Base-by-base conservation (phyloP, 495 filamentous ascomycete genomes). In the Penicillium desertorum region DNA sequence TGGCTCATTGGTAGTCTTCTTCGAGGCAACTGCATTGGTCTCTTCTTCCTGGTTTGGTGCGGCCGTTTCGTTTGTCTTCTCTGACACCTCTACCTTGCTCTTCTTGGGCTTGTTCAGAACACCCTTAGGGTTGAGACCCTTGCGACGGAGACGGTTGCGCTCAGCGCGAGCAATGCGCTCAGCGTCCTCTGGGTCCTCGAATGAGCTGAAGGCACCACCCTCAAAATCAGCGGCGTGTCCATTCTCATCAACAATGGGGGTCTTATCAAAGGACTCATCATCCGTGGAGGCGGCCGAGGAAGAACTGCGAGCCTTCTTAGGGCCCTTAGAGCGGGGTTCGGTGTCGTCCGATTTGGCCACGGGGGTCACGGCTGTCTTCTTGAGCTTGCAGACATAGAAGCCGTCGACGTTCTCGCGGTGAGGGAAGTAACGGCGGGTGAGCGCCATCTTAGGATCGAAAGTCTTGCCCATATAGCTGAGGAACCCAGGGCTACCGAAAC, bases 371-470 rank as follows among this genome's bases (percentile, higher is more conserved):
- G 83, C 94, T 29, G 82, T 83, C 83, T 98, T 98, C 76, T 95
- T 93, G 68, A 98, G 86, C 74, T 98, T 98, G 66, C 90, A 88
- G 55, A 98, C 94, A 70, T 95, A 98, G 86, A 98, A 98, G 52
- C 94, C 94, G 62, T 98, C 94, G 25, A 98, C 89, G 76, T 98
- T 98, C 78, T 93, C 92, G 43, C 89, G 81, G 63, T 98, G 93
- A 0, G 93, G 93, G 73, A 97, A 98, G 74, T 90, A 98, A 51
- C 95, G 81, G 50, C 90, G 81, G 16, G 93, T 93, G 63, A 91
- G 75, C 62, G 88, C 89, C 81, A 98, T 86, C 69, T 84, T 88
- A 6, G 85, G 79, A 64, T 91, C 86, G 74, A 98, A 98, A 48
- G 81, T 83, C 81, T 96, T 97, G 68, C 90, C 88, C 81, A 87